A percentile compares a stretch with the other conserved stretches of the same genome.
Evolutionary conservation across 2,329 filamentous ascomycete species (phyloP).

Genomic region (Bipolaris bicolor): DNA sequence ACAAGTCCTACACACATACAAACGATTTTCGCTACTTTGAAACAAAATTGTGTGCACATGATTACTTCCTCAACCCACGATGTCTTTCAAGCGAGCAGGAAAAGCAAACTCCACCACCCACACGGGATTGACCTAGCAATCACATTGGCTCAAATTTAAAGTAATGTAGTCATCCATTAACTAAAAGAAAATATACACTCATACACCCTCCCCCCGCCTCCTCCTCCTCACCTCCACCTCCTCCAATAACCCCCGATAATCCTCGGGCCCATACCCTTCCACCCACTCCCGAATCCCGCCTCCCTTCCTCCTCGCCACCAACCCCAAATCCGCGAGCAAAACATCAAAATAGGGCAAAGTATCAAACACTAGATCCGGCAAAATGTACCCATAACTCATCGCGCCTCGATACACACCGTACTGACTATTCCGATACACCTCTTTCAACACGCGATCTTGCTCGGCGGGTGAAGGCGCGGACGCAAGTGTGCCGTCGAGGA

Average conservation of each 20-base stretch:
- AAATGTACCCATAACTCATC: constrained; percentile 72
- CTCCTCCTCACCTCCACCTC: constrained; percentile 56
- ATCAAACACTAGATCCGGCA: constrained; percentile 52
- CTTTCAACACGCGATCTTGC: constrained; percentile 19
- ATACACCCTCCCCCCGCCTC: neutral
- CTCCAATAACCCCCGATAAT: constrained; percentile 60
- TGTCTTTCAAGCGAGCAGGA: too few species aligned
- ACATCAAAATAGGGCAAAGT: constrained; percentile 39
- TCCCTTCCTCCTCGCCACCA: constrained; percentile 28
- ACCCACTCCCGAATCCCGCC: constrained; percentile 25
- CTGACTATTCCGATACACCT: constrained; percentile 66
- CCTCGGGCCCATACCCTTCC: constrained; percentile 54
- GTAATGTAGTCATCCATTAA: too few species aligned
- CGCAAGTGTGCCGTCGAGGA: constrained; percentile 61
- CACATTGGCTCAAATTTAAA: too few species aligned
- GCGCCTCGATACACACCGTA: constrained; percentile 75
- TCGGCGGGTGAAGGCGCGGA: constrained; percentile 15
- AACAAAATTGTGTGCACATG: too few species aligned
- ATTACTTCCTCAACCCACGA: too few species aligned
- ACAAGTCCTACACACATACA: too few species aligned
- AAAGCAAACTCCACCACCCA: too few species aligned
- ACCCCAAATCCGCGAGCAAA: constrained; percentile 31
- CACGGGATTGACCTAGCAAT: too few species aligned
- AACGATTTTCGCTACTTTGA: too few species aligned
- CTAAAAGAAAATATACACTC: neutral